Base-by-base conservation (phyloP, 2,329 filamentous ascomycete species). In the Stachybotrys chartarum region DNA sequence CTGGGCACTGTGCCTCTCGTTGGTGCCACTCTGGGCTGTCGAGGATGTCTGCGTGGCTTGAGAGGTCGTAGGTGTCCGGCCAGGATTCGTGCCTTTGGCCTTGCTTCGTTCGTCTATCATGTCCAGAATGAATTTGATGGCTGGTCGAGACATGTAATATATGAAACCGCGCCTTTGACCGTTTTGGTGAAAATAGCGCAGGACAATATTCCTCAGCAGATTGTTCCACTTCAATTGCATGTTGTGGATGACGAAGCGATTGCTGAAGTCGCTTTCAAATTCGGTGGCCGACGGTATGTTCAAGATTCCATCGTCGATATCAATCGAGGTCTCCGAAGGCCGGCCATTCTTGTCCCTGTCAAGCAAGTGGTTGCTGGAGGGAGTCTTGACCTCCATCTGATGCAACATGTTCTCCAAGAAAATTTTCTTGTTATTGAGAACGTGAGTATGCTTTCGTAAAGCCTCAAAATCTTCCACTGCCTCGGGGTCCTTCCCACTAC, bases 171-270 rank as follows among this genome's bases (percentile, higher is more conserved):
- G 86, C 53, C 94, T 84, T 72, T 99, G 95, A 68, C 92, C 91
- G 65, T 96, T 94, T 75, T 99, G 94, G 67, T 99, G 94, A 59
- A 94, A 95, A 70, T 99, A 99, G 30, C 94, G 90, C 46, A 99
- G 81, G 52, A 99, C 94, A 64, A 97, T 97, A 67, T 99, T 97
- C 57, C 94, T 85, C 44, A 99, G 75, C 11, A 92, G 84, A 64
- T 99, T 99, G 75, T 96, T 97, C 94, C 94, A 99, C 71, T 99
- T 99, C 56, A 99, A 77, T 66, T 99, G 94, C 68, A 95, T 83
- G 64, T 99, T 99, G 76, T 99, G 94, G 53, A 99, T 88, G 63
- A 97, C 93, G 75, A 99, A 99, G 2, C 94, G 88, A 67, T 99
- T 99, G 69, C 95, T 94, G 77, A 97, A 99, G 68, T 97, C 92